Conservation (phyloP, 371 early-diverging fungal species). For the Mucor indicus region DNA sequence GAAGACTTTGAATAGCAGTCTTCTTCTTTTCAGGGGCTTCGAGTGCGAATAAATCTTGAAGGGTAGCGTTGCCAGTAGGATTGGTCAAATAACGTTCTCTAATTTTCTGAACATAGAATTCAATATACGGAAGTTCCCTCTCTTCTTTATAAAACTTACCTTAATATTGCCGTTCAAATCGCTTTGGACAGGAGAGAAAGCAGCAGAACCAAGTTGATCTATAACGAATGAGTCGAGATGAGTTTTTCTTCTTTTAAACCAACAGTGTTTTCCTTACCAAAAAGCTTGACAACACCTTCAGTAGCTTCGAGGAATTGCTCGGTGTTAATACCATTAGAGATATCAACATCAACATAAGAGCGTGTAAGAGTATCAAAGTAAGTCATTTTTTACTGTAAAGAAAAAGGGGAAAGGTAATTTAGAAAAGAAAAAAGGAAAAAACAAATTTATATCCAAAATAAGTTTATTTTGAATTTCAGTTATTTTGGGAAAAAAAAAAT, state of each 20-base stretch:
- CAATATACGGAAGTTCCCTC: neutral
- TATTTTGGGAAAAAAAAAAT: no score
- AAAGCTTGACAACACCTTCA: conserved; percentile 78
- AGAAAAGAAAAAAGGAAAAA: no score
- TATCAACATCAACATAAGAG: conserved; percentile 72
- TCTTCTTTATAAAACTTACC: conserved; percentile 39
- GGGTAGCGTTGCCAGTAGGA: conserved; percentile 68
- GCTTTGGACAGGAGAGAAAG: conserved; percentile 80
- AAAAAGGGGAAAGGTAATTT: no score
- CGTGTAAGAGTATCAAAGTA: conserved; percentile 68
- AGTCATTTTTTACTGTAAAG: conserved; percentile 32
- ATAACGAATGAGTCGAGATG: conserved; percentile 4
- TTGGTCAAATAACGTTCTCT: conserved; percentile 67
- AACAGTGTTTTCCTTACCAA: conserved; percentile 60
- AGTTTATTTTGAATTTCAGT: no score
- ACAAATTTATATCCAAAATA: no score
- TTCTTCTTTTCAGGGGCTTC: conserved; percentile 79
- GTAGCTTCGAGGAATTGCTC: conserved; percentile 81
- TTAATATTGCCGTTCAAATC: conserved; percentile 91
- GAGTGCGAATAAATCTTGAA: conserved; percentile 72
- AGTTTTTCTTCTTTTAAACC: neutral
- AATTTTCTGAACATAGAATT: conserved; percentile 68
- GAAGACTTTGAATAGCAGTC: conserved; percentile 85
- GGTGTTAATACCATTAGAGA: conserved; percentile 75
- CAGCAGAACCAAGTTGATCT: conserved; percentile 72